phyloP scores from a whole-genome alignment of 164 flowering plant species.

The Sedum album region DNA sequence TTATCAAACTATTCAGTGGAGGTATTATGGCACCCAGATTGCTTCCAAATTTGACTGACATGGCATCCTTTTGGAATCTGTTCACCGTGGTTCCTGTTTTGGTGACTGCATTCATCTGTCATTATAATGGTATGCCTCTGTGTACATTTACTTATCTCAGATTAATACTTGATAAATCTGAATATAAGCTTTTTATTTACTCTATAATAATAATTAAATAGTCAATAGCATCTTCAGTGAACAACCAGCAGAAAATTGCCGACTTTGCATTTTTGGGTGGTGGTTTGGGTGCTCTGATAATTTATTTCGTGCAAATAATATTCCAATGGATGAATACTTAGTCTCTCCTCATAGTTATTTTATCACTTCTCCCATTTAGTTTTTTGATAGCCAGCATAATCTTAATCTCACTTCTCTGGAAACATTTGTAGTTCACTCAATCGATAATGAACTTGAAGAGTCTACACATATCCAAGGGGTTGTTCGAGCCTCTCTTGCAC shows the following conservation, averaged over 20 bases:
- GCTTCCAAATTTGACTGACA: slow-evolving; percentile 10
- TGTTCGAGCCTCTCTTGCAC: slow-evolving; percentile 55
- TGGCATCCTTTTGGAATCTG: slow-evolving; percentile 7
- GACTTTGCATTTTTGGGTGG: no score
- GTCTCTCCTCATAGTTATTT: neutral
- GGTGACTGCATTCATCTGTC: slow-evolving; percentile 9
- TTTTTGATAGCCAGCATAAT: neutral
- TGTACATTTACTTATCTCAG: neutral
- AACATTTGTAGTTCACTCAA: slow-evolving; percentile 71
- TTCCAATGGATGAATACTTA: no score
- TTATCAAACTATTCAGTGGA: slow-evolving; percentile 10
- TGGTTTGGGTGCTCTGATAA: no score
- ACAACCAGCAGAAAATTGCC: no score
- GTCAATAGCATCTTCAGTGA: no score
- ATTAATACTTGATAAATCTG: neutral
- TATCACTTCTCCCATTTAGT: neutral
- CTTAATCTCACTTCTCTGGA: neutral
- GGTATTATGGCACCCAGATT: slow-evolving; percentile 7
- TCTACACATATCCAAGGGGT: slow-evolving; percentile 49
- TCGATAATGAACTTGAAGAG: slow-evolving; percentile 82
- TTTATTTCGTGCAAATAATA: no score
- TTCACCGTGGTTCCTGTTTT: slow-evolving; percentile 9
- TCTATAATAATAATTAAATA: no score
- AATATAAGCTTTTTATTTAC: no score
- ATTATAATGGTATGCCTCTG: neutral